phyloP scores from a whole-genome alignment of 495 filamentous ascomycete species.

The Entonaema liquescens region DNA sequence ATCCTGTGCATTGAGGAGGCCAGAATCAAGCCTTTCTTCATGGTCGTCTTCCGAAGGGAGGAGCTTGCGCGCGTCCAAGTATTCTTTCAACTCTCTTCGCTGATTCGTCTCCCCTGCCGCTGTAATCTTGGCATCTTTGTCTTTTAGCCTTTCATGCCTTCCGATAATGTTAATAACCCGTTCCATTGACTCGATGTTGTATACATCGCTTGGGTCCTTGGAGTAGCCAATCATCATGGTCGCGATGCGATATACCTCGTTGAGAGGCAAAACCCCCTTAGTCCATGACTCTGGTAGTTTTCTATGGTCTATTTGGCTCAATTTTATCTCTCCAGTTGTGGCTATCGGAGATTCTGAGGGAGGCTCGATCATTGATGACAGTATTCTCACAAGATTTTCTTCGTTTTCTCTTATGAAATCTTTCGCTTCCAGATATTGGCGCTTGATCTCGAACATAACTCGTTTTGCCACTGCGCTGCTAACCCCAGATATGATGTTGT shows the following conservation, averaged over 20 bases:
- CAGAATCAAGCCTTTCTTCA: conserved; percentile 83
- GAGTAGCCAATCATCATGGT: conserved; percentile 65
- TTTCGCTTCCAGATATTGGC: conserved; percentile 29
- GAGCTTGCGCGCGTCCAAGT: conserved; percentile 15
- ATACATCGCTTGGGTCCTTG: conserved; percentile 27
- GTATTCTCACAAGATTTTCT: conserved; percentile 52
- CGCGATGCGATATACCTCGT: conserved; percentile 65
- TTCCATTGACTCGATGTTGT: conserved; percentile 34
- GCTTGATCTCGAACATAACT: neutral
- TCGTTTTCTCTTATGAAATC: conserved; percentile 53
- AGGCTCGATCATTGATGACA: conserved; percentile 41
- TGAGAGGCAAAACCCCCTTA: conserved; percentile 29
- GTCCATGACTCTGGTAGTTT: conserved; percentile 27
- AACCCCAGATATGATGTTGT: neutral
- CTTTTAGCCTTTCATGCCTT: conserved; percentile 16
- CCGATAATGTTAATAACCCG: conserved; percentile 17
- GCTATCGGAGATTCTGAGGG: conserved; percentile 7
- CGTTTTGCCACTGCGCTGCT: conserved; percentile 1
- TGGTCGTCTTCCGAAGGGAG: conserved; percentile 53
- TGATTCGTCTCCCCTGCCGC: conserved; percentile 10
- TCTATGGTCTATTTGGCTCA: conserved; percentile 8
- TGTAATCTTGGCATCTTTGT: neutral
- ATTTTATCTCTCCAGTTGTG: conserved; percentile 16
- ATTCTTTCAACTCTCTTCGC: conserved; percentile 16
- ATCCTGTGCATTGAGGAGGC: conserved; percentile 80